Evolutionary conservation across 176 grass and related monocot genomes (phyloP).

Genomic region (Thinopyrum elongatum): DNA sequence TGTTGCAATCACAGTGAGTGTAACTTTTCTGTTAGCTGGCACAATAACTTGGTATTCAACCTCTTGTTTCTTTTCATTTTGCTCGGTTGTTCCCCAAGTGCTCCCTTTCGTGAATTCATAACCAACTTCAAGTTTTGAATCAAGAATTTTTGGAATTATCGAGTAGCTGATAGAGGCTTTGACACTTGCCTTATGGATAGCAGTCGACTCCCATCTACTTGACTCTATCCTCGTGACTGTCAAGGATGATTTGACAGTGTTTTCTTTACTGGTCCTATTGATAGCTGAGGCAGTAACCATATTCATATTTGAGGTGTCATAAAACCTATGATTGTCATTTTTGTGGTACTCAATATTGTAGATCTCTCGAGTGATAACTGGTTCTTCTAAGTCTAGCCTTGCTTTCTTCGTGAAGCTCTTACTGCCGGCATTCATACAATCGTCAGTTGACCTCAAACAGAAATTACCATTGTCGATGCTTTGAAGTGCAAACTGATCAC

Average conservation of each 20-base stretch:
- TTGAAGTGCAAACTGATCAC: background rate
- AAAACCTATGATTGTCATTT: background rate
- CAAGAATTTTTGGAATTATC: background rate
- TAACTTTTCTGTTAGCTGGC: background rate
- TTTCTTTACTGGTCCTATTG: background rate
- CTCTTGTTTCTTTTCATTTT: background rate
- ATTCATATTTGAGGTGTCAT: background rate
- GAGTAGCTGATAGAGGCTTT: background rate
- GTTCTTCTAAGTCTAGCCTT: background rate
- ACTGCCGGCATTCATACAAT: background rate
- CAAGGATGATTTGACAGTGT: background rate
- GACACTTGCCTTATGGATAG: background rate
- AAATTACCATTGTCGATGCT: background rate
- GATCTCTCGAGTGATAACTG: background rate
- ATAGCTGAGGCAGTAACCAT: background rate
- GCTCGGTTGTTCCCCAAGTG: background rate
- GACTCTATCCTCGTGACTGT: background rate
- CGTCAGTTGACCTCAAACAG: background rate
- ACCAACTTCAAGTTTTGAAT: background rate
- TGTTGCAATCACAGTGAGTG: background rate
- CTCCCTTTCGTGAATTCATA: background rate
- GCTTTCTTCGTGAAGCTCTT: background rate
- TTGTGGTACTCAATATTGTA: background rate
- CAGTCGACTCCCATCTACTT: background rate
- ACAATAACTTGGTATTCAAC: background rate